Base-by-base conservation (phyloP, 305 asterid genomes). In the Fraxinus platypoda region DNA sequence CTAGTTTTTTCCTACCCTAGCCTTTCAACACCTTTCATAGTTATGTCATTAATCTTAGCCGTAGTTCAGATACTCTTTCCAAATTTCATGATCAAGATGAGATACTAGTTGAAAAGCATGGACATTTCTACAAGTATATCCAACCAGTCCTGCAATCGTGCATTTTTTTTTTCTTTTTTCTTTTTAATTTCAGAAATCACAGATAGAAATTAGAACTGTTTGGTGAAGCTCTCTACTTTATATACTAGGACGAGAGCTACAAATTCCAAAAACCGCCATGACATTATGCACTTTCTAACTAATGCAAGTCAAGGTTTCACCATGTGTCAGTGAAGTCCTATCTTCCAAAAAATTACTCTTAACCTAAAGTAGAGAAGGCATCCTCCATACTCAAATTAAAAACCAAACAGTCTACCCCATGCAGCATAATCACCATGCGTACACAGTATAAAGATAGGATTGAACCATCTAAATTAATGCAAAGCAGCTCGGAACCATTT, bases 401-500 rank as follows among this genome's bases (percentile, higher is more conserved):
- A 35, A 68, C 13, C 9, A 71, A 46, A 23, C 31, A 52, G 15
- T 41, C 38, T 33, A 49, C n/a, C 25, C 46, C 57, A 33, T 54
- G 37, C 78, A 73, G 74, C 78, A 49, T 34, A 73, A 66, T 68
- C 77, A 49, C 13, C 59, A 80, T 12, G 52, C n/a, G 3, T 7
- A 78, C 26, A 34, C 68, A 78, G 59, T 19, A 9, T 34, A 23
- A 31, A 21, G 33, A 8, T 80, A 19, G 68, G 26, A 71, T 8
- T 15, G 75, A 80, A 38, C 78, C 74, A 19, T 30, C 74, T 2
- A 6, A n/a, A 78, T 38, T 46, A 13, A 49, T 9, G 73, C 19
- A 19, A 37, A 41, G 71, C 49, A 59, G 84, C 77, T 82, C 64
- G 1, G 31, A 37, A 46, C 7, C 85, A 23, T 35, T 49, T 26